Evolutionary conservation across 2,329 filamentous ascomycete species (phyloP).

Genomic region (Pyrenochaeta sp.): DNA sequence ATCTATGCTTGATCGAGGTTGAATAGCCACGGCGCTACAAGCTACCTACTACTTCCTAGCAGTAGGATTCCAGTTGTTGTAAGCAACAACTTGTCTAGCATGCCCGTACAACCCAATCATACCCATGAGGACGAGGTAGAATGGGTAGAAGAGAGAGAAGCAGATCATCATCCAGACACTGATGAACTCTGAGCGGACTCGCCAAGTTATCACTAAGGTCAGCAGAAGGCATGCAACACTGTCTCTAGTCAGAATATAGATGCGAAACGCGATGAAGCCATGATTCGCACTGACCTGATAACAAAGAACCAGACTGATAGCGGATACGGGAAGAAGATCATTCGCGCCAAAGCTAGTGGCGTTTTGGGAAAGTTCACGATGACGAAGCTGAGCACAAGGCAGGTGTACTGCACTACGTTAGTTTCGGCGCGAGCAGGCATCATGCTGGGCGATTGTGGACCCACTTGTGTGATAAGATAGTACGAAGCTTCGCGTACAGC

Average conservation of each 20-base stretch:
- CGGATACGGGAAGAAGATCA: constrained; percentile 56
- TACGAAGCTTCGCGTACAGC: constrained; percentile 55
- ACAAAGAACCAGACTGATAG: constrained; percentile 55
- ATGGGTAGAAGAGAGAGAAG: constrained; percentile 52
- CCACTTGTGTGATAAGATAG: constrained; percentile 51
- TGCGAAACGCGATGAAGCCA: too few relatives aligned
- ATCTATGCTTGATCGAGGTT: too few relatives aligned
- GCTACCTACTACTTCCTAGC: constrained; percentile 27
- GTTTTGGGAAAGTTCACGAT: constrained; percentile 52
- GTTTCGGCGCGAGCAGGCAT: neutral
- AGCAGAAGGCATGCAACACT: constrained; percentile 51
- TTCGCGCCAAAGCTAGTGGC: constrained; percentile 35
- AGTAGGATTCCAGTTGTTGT: constrained; percentile 55
- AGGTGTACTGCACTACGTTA: constrained; percentile 47
- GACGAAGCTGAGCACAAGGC: constrained; percentile 53
- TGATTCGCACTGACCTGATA: constrained; percentile 39
- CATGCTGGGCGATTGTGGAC: too few relatives aligned
- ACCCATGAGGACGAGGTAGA: constrained; percentile 52
- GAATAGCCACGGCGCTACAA: too few relatives aligned
- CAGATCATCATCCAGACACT: constrained; percentile 45
- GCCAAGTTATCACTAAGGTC: constrained; percentile 53
- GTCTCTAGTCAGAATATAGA: neutral
- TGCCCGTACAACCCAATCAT: constrained; percentile 55
- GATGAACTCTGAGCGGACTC: constrained; percentile 54
- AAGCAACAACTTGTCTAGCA: constrained; percentile 52